phyloP scores from a whole-genome alignment of 2,329 filamentous ascomycete species.

The Gnomoniopsis smithogilvyi region DNA sequence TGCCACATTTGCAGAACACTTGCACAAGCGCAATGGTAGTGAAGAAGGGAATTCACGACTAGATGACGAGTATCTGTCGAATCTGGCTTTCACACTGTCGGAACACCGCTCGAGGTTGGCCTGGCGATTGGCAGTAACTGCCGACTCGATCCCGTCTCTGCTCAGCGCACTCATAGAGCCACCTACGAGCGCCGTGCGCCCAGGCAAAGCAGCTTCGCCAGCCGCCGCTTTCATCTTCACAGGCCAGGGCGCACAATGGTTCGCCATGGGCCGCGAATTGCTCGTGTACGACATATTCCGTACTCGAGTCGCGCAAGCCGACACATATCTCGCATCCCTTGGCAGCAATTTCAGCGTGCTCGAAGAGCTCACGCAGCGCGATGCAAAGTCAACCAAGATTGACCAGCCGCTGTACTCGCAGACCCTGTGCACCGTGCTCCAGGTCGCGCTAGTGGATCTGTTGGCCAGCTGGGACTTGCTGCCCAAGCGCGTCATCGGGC shows the following conservation, averaged over 20 bases:
- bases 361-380: constrained; percentile 24
- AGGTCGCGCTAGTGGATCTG: constrained; percentile 32
- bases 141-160: constrained; percentile 7
- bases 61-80: constrained; percentile 9
- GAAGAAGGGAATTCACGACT: neutral
- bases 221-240: constrained; percentile 28
- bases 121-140: constrained; percentile 11
- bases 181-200: constrained; percentile 2
- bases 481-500: constrained; percentile 21
- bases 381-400: constrained; percentile 20
- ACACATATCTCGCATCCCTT: constrained; percentile 1
- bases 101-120: constrained; percentile 11
- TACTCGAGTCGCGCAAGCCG: constrained; percentile 6
- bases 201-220: constrained; percentile 3
- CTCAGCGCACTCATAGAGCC: constrained; percentile 1
- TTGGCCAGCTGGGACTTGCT: constrained; percentile 21
- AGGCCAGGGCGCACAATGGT: constrained; percentile 33
- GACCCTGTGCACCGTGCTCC: constrained; percentile 31
- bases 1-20: constrained; percentile 2
- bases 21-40: constrained; percentile 3
- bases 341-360: constrained; percentile 8
- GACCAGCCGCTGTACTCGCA: constrained; percentile 25
- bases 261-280: constrained; percentile 25
- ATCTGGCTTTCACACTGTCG: constrained; percentile 12
- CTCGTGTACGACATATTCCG: constrained; percentile 22